A percentile compares a stretch with the other conserved stretches of the same genome.
Conservation (phyloP, 768 basidiomycete genomes). For the Kwoniella bestiolae region DNA sequence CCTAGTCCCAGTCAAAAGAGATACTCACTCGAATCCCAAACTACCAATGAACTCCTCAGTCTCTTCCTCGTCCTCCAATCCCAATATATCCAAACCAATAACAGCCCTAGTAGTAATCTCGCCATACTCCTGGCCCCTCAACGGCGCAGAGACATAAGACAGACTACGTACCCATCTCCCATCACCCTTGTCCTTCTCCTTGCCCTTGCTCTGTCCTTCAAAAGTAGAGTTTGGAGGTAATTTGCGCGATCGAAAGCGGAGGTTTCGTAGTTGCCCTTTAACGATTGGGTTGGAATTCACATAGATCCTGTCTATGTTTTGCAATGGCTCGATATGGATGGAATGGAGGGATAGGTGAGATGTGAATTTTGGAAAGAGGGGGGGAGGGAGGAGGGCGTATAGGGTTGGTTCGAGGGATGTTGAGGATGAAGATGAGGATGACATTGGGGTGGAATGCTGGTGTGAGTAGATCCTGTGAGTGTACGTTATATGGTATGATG, state of each 20-base stretch:
- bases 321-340: constrained; percentile 32
- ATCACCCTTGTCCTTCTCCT: constrained; percentile 3
- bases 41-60: constrained; percentile 34
- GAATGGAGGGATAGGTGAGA: constrained; percentile 39
- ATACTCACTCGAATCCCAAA: constrained; percentile 46
- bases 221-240: background rate
- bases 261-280: constrained; percentile 32
- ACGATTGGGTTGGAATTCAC: constrained; percentile 31
- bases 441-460: background rate
- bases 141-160: constrained; percentile 32
- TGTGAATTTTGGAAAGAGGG: constrained; percentile 11
- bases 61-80: constrained; percentile 14
- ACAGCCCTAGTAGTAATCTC: constrained; percentile 36
- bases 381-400: constrained; percentile 40
- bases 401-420: constrained; percentile 38
- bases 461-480: background rate
- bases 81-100: constrained; percentile 32
- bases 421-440: constrained; percentile 1
- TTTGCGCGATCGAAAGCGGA: constrained; percentile 25
- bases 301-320: constrained; percentile 30
- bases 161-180: constrained; percentile 24
- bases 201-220: background rate
- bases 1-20: no score
- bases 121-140: constrained; percentile 37
- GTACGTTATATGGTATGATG: no score